A percentile compares a stretch with the other conserved stretches of the same genome.
Evolutionary conservation across 1,284 basidiomycete genomes (phyloP).

Genomic region (Cystobasidiaceae sp.): DNA sequence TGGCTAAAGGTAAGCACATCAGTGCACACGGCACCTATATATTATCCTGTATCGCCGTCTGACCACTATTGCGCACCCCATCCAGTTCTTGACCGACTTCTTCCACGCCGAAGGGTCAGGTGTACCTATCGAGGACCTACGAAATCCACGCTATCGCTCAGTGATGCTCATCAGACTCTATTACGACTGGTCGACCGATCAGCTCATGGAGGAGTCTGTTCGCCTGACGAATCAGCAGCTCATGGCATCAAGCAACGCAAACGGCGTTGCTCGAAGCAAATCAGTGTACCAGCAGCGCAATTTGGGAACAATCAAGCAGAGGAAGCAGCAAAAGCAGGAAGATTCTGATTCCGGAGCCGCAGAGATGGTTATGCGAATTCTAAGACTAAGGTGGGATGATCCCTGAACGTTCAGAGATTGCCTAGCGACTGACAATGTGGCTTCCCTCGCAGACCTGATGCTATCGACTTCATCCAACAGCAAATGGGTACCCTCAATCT

Average conservation of each 20-base stretch:
- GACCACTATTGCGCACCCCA: no score
- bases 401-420: neutral
- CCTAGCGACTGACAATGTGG: neutral
- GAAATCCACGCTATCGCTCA: slow-evolving; percentile 93
- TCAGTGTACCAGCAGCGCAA: slow-evolving; percentile 81
- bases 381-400: slow-evolving; percentile 68
- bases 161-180: slow-evolving; percentile 82
- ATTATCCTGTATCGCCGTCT: neutral
- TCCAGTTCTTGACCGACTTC: slow-evolving; percentile 83
- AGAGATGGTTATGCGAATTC: slow-evolving; percentile 84
- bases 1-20: slow-evolving; percentile 75
- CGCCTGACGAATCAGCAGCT: slow-evolving; percentile 81
- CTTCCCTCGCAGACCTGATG: slow-evolving; percentile 57
- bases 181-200: slow-evolving; percentile 80
- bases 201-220: slow-evolving; percentile 66
- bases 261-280: slow-evolving; percentile 62
- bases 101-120: slow-evolving; percentile 89
- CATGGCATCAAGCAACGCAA: slow-evolving; percentile 66
- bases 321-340: slow-evolving; percentile 85
- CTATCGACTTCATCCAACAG: slow-evolving; percentile 81
- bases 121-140: slow-evolving; percentile 76
- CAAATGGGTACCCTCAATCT: slow-evolving; percentile 51
- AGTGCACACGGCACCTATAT: neutral
- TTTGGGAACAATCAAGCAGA: slow-evolving; percentile 89
- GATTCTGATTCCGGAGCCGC: slow-evolving; percentile 64